Percentiles rank a stretch among this genome's conserved stretches.
Conservation (phyloP, 345 rosid species). For the Syzygium aqueum region DNA sequence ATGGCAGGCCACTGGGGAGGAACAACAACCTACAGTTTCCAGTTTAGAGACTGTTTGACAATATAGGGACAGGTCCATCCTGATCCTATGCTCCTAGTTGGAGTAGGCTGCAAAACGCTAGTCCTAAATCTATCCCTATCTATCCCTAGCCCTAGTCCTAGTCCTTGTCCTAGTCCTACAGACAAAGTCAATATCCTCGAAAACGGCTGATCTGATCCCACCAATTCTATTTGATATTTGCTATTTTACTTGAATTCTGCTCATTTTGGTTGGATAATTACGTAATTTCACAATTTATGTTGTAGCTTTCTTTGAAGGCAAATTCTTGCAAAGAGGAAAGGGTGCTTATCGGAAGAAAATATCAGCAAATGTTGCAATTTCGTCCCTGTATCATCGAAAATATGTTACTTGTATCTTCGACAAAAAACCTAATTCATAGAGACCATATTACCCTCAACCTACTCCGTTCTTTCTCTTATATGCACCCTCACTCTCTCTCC, state of each 20-base stretch:
- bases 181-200: not conserved
- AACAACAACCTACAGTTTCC: not conserved
- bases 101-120: not conserved
- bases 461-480: too few relatives aligned
- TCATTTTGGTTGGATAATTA: not conserved
- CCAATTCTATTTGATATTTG: not conserved
- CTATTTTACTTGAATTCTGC: not conserved
- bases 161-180: not conserved
- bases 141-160: not conserved
- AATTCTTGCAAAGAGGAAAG: not conserved
- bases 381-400: not conserved
- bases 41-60: not conserved
- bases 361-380: not conserved
- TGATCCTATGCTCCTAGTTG: not conserved
- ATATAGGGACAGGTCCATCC: not conserved
- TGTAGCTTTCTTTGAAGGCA: not conserved
- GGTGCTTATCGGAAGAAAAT: not conserved
- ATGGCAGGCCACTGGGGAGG: not conserved
- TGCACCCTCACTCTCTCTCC: not conserved
- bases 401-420: not conserved
- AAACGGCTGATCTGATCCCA: not conserved
- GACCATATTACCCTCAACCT: not conserved
- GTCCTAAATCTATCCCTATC: not conserved
- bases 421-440: not conserved
- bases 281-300: not conserved